phyloP scores from a whole-genome alignment of 2,329 filamentous ascomycete genomes.

The Colletotrichum neosansevieriae region DNA sequence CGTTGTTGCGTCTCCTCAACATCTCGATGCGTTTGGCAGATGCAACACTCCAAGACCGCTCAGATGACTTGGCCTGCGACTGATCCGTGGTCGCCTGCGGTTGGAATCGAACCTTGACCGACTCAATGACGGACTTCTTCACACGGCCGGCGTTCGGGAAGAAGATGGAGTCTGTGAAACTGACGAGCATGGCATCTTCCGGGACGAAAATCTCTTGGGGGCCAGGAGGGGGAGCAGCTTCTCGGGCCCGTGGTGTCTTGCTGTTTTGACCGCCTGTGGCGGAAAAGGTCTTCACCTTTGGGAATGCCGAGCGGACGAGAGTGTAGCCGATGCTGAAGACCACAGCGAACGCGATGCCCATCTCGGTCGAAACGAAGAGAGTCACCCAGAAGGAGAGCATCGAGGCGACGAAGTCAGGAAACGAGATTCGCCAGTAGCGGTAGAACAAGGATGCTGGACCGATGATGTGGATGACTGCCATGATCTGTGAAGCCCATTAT shows the following conservation, averaged over 20 bases:
- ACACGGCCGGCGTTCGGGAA: constrained; percentile 71
- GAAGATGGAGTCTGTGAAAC: constrained; percentile 68
- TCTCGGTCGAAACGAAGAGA: constrained; percentile 70
- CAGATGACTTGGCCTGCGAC: constrained; percentile 52
- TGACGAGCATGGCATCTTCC: constrained; percentile 66
- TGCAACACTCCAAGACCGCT: constrained; percentile 67
- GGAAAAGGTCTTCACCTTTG: constrained; percentile 51
- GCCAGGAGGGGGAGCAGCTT: constrained; percentile 39
- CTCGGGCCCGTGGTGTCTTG: constrained; percentile 47
- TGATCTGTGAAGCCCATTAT: constrained; percentile 56
- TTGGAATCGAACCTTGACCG: constrained; percentile 55
- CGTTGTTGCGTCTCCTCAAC: constrained; percentile 55
- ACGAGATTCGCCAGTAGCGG: constrained; percentile 72
- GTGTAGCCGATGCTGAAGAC: constrained; percentile 74
- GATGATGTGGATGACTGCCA: constrained; percentile 72
- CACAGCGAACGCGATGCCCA: constrained; percentile 69
- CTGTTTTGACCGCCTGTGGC: constrained; percentile 45
- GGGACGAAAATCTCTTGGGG: constrained; percentile 48
- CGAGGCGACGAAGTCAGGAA: constrained; percentile 73
- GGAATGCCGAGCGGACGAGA: constrained; percentile 69
- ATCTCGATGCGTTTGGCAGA: constrained; percentile 59
- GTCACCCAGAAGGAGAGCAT: constrained; percentile 75
- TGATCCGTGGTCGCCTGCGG: constrained; percentile 56
- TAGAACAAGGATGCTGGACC: constrained; percentile 70
- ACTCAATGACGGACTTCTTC: constrained; percentile 62